These are phyloP conservation scores for Penstemon davidsonii DNA, from an alignment of 257 asterid genomes.

Conservation along the genomic window DNA sequence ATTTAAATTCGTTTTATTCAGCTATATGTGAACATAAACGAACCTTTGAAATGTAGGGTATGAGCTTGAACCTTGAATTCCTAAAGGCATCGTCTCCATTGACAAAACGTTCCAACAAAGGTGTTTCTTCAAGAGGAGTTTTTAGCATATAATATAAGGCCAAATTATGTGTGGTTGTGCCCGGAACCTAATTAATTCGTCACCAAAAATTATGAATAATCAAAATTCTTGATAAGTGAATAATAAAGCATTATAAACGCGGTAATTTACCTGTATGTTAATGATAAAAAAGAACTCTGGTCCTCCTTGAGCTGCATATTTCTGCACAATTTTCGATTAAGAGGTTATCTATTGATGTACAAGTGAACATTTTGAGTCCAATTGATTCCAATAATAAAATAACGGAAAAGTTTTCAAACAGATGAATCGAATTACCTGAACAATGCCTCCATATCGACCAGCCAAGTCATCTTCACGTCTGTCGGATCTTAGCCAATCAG, in stretches of 20 bases:
- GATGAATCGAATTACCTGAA: constrained; percentile 48
- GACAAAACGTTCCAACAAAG: constrained; percentile 68
- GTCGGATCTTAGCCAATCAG: constrained; percentile 80
- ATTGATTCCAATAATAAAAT: background rate
- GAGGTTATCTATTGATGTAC: background rate
- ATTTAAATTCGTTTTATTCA: too few species aligned
- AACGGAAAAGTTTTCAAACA: background rate
- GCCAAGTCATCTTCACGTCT: constrained; percentile 77
- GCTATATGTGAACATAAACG: background rate
- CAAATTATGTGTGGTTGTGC: constrained; percentile 54
- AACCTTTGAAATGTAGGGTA: constrained; percentile 80
- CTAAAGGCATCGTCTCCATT: constrained; percentile 82
- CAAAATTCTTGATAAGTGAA: background rate
- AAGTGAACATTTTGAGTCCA: background rate
- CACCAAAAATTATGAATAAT: constrained; percentile 9
- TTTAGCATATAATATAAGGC: constrained; percentile 71
- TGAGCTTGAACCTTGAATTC: constrained; percentile 85
- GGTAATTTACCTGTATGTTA: constrained; percentile 54
- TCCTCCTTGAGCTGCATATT: constrained; percentile 60
- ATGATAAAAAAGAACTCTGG: constrained; percentile 72
- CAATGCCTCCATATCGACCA: constrained; percentile 67
- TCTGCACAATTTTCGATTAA: constrained; percentile 40
- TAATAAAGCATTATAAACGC: constrained; percentile 5
- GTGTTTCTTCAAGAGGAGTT: constrained; percentile 64
- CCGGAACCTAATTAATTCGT: constrained; percentile 60